phyloP scores from a whole-genome alignment of 805 yeast genomes.

The Tetrapisispora pingtungensis region DNA sequence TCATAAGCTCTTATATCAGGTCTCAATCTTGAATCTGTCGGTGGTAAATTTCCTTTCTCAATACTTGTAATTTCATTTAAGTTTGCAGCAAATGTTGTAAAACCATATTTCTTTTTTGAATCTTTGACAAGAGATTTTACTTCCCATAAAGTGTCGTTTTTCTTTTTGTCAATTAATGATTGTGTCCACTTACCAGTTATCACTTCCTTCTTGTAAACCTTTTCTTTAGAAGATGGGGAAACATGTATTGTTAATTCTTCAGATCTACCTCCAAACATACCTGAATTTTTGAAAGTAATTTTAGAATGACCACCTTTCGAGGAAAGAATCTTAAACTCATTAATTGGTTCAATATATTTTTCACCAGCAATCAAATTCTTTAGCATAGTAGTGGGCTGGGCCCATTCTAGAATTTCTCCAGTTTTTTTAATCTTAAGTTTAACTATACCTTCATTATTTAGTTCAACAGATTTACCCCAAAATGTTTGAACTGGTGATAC shows the following conservation, averaged over 20 bases:
- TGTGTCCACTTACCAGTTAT: slow-evolving; percentile 80
- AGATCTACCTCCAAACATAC: slow-evolving; percentile 76
- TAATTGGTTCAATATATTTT: slow-evolving; percentile 79
- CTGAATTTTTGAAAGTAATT: slow-evolving; percentile 66
- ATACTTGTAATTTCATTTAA: slow-evolving; percentile 69
- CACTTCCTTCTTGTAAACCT: slow-evolving; percentile 11
- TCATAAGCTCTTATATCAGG: slow-evolving; percentile 78
- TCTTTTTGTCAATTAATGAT: slow-evolving; percentile 34
- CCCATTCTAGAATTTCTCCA: slow-evolving; percentile 68
- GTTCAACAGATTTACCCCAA: slow-evolving; percentile 90
- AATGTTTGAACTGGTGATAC: slow-evolving; percentile 75
- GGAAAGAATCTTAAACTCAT: slow-evolving; percentile 54
- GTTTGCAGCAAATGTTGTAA: slow-evolving; percentile 71
- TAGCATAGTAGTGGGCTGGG: slow-evolving; percentile 70
- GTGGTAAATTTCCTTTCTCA: slow-evolving; percentile 58
- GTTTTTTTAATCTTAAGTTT: slow-evolving; percentile 45
- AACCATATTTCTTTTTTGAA: slow-evolving; percentile 64
- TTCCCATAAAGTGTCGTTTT: slow-evolving; percentile 49
- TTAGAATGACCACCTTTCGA: slow-evolving; percentile 60
- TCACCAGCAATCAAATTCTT: slow-evolving; percentile 92
- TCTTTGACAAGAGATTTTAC: slow-evolving; percentile 55
- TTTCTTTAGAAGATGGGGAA: slow-evolving; percentile 12
- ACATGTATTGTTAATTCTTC: slow-evolving; percentile 45
- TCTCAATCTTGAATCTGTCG: slow-evolving; percentile 81
- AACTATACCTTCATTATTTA: slow-evolving; percentile 63